Conservation (phyloP, 2,329 filamentous ascomycete genomes). For the Malbranchea zuffiana region DNA sequence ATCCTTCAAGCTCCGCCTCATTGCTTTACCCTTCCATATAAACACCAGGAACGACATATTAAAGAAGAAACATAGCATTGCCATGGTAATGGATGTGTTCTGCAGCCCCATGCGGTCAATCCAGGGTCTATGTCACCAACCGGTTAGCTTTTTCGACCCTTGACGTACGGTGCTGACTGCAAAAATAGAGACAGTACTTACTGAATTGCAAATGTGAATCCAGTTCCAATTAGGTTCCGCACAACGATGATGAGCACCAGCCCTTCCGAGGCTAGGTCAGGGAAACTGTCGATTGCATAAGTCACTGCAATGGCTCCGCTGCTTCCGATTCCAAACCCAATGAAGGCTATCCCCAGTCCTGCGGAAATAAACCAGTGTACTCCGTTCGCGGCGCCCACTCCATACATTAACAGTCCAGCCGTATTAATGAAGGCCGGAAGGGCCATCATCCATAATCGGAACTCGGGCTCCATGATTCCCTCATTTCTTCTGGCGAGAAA, state of each 20-base stretch:
- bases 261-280: constrained; percentile 19
- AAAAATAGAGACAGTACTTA: no score
- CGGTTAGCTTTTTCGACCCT: constrained; percentile 1
- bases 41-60: constrained; percentile 11
- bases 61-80: constrained; percentile 17
- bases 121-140: constrained; percentile 20
- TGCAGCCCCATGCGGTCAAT: constrained; percentile 22
- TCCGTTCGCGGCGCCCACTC: constrained; percentile 20
- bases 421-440: constrained; percentile 19
- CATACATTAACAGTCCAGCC: constrained; percentile 18
- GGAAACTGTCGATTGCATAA: constrained; percentile 21
- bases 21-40: constrained; percentile 9
- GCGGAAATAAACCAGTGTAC: constrained; percentile 20
- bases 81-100: constrained; percentile 25
- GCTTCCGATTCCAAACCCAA: constrained; percentile 19
- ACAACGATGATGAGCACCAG: constrained; percentile 28
- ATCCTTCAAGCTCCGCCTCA: no score
- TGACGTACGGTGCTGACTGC: neutral
- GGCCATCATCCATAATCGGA: constrained; percentile 28
- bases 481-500: constrained; percentile 26
- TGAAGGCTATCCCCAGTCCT: constrained; percentile 20
- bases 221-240: constrained; percentile 28
- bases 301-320: constrained; percentile 14
- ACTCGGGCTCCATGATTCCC: constrained; percentile 37
- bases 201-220: constrained; percentile 23